Evolutionary conservation across 768 basidiomycete species (phyloP), one percentile per base, ranked within the genome.

Genomic region (Rhizopogon sp.): DNA sequence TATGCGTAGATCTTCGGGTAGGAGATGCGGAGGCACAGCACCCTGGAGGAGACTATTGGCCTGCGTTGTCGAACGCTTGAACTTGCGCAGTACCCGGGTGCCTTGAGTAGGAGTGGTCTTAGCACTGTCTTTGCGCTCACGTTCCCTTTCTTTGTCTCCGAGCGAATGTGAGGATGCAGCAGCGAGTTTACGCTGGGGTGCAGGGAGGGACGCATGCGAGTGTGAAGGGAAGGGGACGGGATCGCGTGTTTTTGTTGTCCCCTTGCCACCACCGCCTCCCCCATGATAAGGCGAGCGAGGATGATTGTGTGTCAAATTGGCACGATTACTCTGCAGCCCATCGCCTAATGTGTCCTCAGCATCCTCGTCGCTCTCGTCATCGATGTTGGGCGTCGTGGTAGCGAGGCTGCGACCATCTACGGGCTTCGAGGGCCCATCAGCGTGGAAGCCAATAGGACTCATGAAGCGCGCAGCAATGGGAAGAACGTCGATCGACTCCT

Each of bases 391-490:
- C 0, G 77, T 74, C 35, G 73, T 67, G 7, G 70, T 64, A 9
- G 69, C 75, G 17, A 75, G 63, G 52, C 82, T 83, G 57, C 82
- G 78, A 60, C 77, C 74, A 41, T 80, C 78, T 25, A 9, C 35
- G 28, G 75, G 72, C 7, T 73, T 52, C 28, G 68, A 69, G 0
- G 78, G 71, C 8, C 85, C 85, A 9, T 77, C 76, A 6, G 72
- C 70, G 45, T 72, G 76, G 59, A 76, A 74, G 20, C 72, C 70
- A 11, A 64, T 63, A 8, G 89, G 88, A 4, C 88, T 88, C 75
- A 93, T 89, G 78, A 94, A 97, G 49, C 90, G 86, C 22, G 94
- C 87, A 44, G 94, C 94, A 58, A 97, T 97, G 49, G 94, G 88
- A 2, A 85, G 87, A 3, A 93, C 76, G 7, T 94, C 90, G 41